These are phyloP conservation scores for Euphorbia peplus DNA, from an alignment of 345 rosid genomes.

Conservation along the genomic window DNA sequence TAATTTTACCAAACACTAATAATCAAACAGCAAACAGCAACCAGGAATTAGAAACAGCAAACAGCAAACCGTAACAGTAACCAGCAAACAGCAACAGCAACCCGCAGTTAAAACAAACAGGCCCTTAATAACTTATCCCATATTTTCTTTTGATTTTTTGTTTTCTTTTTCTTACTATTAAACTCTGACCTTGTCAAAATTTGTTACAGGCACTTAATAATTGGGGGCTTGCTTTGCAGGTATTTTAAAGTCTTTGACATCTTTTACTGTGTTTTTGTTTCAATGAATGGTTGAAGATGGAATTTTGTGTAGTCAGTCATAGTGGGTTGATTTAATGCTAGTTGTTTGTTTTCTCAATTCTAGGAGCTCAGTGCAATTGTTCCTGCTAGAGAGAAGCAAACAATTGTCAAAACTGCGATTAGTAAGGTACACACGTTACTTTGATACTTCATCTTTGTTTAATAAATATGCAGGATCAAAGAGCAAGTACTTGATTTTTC, in stretches of 20 bases:
- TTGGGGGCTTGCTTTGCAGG: constrained; percentile 99
- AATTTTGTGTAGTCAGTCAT: neutral
- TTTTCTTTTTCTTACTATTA: neutral
- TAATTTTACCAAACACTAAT: too few species aligned
- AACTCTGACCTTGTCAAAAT: constrained; percentile 18
- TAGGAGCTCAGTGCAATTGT: constrained; percentile 98
- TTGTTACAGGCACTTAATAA: constrained; percentile 85
- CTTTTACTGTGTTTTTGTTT: neutral
- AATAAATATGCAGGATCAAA: constrained; percentile 26
- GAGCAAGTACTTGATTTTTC: constrained; percentile 27
- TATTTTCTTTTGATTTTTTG: neutral
- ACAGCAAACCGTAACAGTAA: too few species aligned
- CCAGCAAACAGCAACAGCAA: too few species aligned
- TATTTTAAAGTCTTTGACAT: constrained; percentile 16
- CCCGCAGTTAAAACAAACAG: too few species aligned
- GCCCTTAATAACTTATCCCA: constrained; percentile 12
- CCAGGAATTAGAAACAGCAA: too few species aligned
- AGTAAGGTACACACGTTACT: constrained; percentile 69
- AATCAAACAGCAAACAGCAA: too few species aligned
- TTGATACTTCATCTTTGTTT: constrained; percentile 29
- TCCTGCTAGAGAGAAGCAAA: constrained; percentile 88
- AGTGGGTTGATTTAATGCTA: constrained; percentile 9
- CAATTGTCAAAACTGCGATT: constrained; percentile 85
- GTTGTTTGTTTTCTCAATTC: constrained; percentile 20
- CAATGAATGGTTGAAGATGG: neutral